Percentiles rank a stretch among this genome's conserved stretches.
These are phyloP conservation scores for Phoma herbarum DNA, from an alignment of 2,329 filamentous ascomycete species.

Conservation along the genomic window DNA sequence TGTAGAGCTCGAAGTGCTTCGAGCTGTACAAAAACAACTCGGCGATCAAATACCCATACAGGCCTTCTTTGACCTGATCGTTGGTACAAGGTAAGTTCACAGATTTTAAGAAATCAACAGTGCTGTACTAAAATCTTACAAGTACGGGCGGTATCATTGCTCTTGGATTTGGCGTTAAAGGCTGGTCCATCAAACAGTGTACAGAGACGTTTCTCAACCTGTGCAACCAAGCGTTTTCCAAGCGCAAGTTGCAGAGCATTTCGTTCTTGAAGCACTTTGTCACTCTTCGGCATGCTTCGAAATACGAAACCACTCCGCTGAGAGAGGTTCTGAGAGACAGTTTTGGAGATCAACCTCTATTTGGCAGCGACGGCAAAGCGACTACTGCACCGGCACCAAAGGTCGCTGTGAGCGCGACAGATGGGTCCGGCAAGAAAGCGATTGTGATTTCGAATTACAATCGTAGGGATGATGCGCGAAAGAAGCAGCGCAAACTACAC, in stretches of 20 bases:
- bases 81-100: conserved; percentile 35
- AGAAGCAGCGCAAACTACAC: not conserved
- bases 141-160: conserved; percentile 54
- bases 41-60: conserved; percentile 54
- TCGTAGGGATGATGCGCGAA: not conserved
- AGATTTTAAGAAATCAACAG: not conserved
- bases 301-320: not conserved
- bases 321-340: not conserved
- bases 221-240: not conserved
- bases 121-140: not conserved
- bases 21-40: conserved; percentile 52
- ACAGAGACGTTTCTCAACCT: not conserved
- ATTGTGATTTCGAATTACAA: not conserved
- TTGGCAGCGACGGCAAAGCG: not conserved
- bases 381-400: not conserved
- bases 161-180: not conserved
- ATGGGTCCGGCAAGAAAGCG: not conserved
- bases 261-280: not conserved
- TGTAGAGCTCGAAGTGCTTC: conserved; percentile 56
- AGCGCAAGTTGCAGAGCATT: not conserved
- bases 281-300: not conserved
- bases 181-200: not conserved
- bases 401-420: not conserved
- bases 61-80: conserved; percentile 60
- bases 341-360: not conserved